Evolutionary conservation across 352 stramenopile species (phyloP).

Genomic region (Aphanomyces euteiches): DNA sequence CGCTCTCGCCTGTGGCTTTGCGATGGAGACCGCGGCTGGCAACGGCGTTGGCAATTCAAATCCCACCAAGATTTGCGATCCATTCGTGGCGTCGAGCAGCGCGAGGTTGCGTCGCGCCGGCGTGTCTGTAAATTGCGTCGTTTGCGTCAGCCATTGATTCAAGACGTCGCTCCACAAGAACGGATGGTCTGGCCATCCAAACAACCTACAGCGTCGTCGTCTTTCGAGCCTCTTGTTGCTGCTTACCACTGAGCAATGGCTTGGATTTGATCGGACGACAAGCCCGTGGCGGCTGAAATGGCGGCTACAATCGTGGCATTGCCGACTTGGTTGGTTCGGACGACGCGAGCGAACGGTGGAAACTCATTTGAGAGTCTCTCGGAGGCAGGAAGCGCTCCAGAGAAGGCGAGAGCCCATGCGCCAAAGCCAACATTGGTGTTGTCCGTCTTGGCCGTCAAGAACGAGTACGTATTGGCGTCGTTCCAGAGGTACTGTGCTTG

Average conservation of each 20-base stretch:
- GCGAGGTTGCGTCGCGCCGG: conserved; percentile 5
- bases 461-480: conserved; percentile 13
- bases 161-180: conserved; percentile 22
- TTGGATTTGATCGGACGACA: conserved; percentile 20
- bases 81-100: neutral
- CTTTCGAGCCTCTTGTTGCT: neutral
- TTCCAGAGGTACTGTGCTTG: conserved; percentile 30
- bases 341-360: neutral
- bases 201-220: conserved; percentile 9
- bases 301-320: conserved; percentile 6
- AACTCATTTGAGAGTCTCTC: neutral
- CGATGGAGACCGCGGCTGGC: neutral
- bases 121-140: conserved; percentile 17
- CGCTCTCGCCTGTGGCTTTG: neutral
- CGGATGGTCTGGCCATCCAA: conserved; percentile 15
- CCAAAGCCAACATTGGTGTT: conserved; percentile 13
- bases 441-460: conserved; percentile 13
- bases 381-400: conserved; percentile 5
- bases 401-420: conserved; percentile 21
- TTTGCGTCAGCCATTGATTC: conserved; percentile 14
- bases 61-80: neutral
- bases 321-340: neutral
- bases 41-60: conserved; percentile 14
- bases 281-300: conserved; percentile 7
- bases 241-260: conserved; percentile 15